Evolutionary conservation across 2,329 filamentous ascomycete species (phyloP), one percentile per base, ranked within the genome.

Genomic region (Microthyrium microscopicum): DNA sequence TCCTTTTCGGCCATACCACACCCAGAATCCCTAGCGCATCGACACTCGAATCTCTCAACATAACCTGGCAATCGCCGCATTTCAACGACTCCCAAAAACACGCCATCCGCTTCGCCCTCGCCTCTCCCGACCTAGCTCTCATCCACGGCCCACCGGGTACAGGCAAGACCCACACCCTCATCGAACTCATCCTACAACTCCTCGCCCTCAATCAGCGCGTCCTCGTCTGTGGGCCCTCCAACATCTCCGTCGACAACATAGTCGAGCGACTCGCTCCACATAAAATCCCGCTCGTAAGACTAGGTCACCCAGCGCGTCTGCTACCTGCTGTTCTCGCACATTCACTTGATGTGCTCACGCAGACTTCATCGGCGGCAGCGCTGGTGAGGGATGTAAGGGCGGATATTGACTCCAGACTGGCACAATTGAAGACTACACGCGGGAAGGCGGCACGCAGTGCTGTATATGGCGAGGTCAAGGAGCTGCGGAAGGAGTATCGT

Each of bases 181-280:
- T 98, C 39, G 89, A 98, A 54, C 64, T 98, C 9, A 92, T 98
- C 39, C 64, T 91, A n/a, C 89, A 98, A 49, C 61, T 95, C 44
- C 62, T 91, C 35, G 76, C 75, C 48, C 70, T 71, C 17, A 68
- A 73, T 21, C 66, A 76, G 34, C 72, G 84, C 2, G 64, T 95
- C 8, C 65, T 95, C 2, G 87, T 95, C n/a, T 95, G 89, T 47
- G 89, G 87, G 0, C 89, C 89, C 0, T 93, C 83, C 20, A 98
- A 98, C 51, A 85, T 98, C 44, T 89, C 83, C 1, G 89, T 98
- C 1, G 89, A 98, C 65, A 98, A 98, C 49, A 92, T 98, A 37
- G 85, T 94, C 6, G 89, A 98, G 56, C 74, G 89, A 5, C 68
- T 95, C 2, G 73, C 84, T 2, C 73, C 80, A 0, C 79, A 85